phyloP scores from a whole-genome alignment of 176 grass and related monocot genomes.

The Zoysia pacifica region DNA sequence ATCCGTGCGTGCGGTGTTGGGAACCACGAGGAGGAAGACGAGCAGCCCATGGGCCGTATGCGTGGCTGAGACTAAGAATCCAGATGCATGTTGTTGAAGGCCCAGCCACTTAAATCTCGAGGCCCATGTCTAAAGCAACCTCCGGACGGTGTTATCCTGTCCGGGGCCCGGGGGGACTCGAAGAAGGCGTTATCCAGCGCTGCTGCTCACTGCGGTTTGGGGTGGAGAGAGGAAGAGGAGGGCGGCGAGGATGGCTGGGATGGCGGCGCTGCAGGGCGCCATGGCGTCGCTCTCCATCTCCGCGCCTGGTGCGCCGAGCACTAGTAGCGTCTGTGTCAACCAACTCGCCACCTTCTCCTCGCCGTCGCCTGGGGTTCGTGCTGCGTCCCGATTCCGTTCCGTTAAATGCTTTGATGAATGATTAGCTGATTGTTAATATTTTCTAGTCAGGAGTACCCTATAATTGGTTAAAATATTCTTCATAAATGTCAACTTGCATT shows the following conservation, averaged over 20 bases:
- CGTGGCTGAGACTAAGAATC: background rate
- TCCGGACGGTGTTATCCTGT: conserved; percentile 18
- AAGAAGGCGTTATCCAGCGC: conserved; percentile 17
- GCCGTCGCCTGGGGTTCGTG: conserved; percentile 31
- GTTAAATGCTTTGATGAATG: no score
- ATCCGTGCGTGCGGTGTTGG: no score
- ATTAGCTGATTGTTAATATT: background rate
- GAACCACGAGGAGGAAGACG: no score
- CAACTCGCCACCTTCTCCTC: conserved; percentile 41
- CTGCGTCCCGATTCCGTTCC: background rate
- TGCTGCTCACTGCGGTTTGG: background rate
- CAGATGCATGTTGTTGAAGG: background rate
- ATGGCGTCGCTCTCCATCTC: conserved; percentile 52
- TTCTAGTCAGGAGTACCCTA: background rate
- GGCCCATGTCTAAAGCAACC: conserved; percentile 31
- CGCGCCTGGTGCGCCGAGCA: conserved; percentile 15
- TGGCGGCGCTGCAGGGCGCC: conserved; percentile 53
- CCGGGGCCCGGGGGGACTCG: background rate
- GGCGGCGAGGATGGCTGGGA: conserved; percentile 45
- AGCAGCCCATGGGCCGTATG: no score
- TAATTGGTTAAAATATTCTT: background rate
- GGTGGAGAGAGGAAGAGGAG: background rate
- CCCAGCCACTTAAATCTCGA: background rate
- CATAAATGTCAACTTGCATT: background rate
- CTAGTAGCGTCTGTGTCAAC: conserved; percentile 49